Conservation (phyloP, 2,329 filamentous ascomycete genomes). For the Xylaria multiplex region DNA sequence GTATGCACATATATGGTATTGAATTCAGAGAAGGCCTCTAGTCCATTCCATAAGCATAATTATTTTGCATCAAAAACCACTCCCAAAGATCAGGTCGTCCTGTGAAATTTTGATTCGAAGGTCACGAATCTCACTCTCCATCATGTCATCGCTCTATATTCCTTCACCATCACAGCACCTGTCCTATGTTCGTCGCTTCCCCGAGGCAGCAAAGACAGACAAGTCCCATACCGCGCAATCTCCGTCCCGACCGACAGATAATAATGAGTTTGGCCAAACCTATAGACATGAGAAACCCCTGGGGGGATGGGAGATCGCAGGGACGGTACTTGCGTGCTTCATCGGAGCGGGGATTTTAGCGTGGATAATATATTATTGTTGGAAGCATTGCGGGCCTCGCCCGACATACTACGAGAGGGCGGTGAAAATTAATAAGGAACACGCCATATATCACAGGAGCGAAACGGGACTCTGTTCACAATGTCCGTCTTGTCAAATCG, state of each 20-base stretch:
- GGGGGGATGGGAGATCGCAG: slow-evolving; percentile 2
- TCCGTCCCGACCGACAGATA: background rate
- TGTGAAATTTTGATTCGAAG: too few species aligned
- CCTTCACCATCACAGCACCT: background rate
- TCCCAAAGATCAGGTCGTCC: too few species aligned
- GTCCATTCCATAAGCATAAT: background rate
- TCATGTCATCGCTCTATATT: slow-evolving; percentile 12
- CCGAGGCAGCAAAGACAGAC: background rate
- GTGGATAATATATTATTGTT: slow-evolving; percentile 25
- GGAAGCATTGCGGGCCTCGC: slow-evolving; percentile 21
- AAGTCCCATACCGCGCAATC: background rate
- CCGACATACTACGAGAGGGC: slow-evolving; percentile 33
- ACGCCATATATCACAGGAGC: background rate
- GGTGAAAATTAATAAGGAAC: background rate
- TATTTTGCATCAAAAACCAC: background rate
- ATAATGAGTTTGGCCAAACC: background rate
- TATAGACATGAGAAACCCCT: slow-evolving; percentile 3
- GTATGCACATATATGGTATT: too few species aligned
- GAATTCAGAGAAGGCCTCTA: background rate
- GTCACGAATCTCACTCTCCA: background rate
- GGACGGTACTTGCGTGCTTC: slow-evolving; percentile 19
- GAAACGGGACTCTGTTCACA: background rate
- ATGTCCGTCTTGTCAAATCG: background rate
- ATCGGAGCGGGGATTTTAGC: slow-evolving; percentile 15
- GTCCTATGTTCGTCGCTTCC: background rate